Percentiles rank a stretch among this genome's conserved stretches.
Evolutionary conservation across 768 basidiomycete species (phyloP).

Genomic region (Saitozyma podzolica): DNA sequence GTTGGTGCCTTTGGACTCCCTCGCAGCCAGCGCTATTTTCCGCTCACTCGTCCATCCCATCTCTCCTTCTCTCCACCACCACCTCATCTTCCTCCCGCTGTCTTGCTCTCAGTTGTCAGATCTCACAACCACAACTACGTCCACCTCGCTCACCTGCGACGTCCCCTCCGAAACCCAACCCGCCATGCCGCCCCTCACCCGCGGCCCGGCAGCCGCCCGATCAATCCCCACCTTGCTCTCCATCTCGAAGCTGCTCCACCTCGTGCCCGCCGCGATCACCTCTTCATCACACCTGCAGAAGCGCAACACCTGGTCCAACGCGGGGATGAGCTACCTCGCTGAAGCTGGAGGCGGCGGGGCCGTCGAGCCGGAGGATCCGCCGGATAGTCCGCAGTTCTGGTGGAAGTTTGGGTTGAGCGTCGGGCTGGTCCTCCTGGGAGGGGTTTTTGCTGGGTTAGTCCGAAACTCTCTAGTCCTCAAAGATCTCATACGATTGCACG

Average conservation of each 20-base stretch:
- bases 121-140: not conserved
- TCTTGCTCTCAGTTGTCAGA: too few relatives aligned
- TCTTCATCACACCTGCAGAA: not conserved
- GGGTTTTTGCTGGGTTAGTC: constrained; percentile 85
- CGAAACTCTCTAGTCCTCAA: not conserved
- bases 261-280: constrained; percentile 9
- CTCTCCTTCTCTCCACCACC: too few relatives aligned
- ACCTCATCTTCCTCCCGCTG: too few relatives aligned
- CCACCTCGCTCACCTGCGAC: constrained; percentile 11
- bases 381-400: constrained; percentile 64
- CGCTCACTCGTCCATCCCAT: too few relatives aligned
- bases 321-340: not conserved
- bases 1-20: too few relatives aligned
- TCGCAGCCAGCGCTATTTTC: too few relatives aligned
- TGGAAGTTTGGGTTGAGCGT: constrained; percentile 68
- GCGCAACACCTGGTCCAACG: not conserved
- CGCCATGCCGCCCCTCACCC: not conserved
- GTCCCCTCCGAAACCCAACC: not conserved
- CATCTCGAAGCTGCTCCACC: constrained; percentile 33
- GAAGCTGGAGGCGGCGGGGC: constrained; percentile 1
- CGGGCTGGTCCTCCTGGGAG: constrained; percentile 75
- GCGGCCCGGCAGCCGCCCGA: not conserved
- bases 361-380: constrained; percentile 48
- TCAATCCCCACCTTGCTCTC: constrained; percentile 35
- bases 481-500: not conserved